Percentiles rank a stretch among this genome's conserved stretches.
Conservation (phyloP, 768 basidiomycete species). For the Tricholomella constricta region DNA sequence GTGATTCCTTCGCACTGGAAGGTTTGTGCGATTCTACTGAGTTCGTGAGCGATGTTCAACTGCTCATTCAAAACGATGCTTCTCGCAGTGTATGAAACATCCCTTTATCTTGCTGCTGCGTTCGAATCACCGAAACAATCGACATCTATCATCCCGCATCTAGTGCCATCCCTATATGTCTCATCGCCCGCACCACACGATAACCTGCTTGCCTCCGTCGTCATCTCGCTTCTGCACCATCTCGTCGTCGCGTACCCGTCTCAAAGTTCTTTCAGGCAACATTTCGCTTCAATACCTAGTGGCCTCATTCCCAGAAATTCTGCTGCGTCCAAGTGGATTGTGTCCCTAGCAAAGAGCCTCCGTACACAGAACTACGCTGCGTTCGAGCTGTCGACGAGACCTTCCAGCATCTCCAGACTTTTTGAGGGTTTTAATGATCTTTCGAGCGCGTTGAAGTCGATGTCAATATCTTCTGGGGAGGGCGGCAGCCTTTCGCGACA, state of each 20-base stretch:
- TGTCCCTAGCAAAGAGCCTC: slow-evolving; percentile 49
- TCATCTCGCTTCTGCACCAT: slow-evolving; percentile 60
- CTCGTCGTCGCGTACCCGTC: slow-evolving; percentile 64
- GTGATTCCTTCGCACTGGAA: slow-evolving; percentile 66
- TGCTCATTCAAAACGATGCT: background rate
- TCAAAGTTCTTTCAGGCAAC: slow-evolving; percentile 55
- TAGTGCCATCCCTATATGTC: slow-evolving; percentile 53
- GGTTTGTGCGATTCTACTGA: slow-evolving; percentile 56
- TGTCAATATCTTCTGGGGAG: slow-evolving; percentile 15
- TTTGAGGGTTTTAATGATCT: slow-evolving; percentile 15
- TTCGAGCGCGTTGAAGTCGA: slow-evolving; percentile 7
- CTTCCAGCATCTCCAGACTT: slow-evolving; percentile 21
- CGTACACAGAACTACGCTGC: slow-evolving; percentile 55
- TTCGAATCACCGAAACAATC: slow-evolving; percentile 66
- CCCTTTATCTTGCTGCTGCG: slow-evolving; percentile 61
- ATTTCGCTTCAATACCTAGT: slow-evolving; percentile 41
- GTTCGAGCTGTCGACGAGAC: slow-evolving; percentile 48
- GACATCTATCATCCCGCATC: slow-evolving; percentile 58
- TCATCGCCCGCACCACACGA: slow-evolving; percentile 22
- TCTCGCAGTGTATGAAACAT: slow-evolving; percentile 69
- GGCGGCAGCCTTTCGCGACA: slow-evolving; percentile 27
- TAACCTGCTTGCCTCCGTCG: slow-evolving; percentile 30
- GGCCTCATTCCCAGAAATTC: slow-evolving; percentile 39
- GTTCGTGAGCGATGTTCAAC: too few relatives aligned
- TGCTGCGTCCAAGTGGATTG: slow-evolving; percentile 51